These are phyloP conservation scores for Tetradesmus obliquus DNA, from an alignment of 139 green algal species.

Conservation along the genomic window DNA sequence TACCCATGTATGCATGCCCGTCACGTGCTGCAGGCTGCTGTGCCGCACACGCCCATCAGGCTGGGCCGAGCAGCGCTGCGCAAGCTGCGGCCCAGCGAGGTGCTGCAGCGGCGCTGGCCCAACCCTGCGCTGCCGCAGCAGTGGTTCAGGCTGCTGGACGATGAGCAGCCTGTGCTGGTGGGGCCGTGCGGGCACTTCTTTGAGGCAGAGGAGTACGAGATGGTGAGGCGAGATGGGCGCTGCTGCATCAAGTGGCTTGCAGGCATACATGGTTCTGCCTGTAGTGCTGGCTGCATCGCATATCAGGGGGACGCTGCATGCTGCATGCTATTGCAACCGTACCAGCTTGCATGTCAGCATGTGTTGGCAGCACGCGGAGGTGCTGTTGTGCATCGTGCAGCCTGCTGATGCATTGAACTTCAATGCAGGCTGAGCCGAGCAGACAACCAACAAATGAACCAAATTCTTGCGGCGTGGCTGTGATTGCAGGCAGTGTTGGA, in stretches of 20 bases:
- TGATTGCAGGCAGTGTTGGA: slow-evolving; percentile 54
- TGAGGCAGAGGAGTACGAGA: slow-evolving; percentile 84
- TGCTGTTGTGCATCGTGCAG: neutral
- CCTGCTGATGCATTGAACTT: neutral
- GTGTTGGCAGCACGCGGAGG: too few species aligned
- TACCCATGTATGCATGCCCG: neutral
- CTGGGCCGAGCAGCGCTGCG: slow-evolving; percentile 67
- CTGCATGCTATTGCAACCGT: neutral
- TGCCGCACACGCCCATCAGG: slow-evolving; percentile 72
- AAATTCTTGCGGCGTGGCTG: too few species aligned
- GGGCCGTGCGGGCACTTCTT: slow-evolving; percentile 83
- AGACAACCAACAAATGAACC: neutral
- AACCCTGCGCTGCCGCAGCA: slow-evolving; percentile 59
- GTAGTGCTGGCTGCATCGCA: neutral
- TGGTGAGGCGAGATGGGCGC: slow-evolving; percentile 53
- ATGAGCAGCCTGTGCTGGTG: slow-evolving; percentile 69
- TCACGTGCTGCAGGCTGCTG: slow-evolving; percentile 36
- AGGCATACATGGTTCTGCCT: neutral
- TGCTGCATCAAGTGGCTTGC: neutral
- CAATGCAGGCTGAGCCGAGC: neutral
- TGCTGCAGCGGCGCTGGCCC: slow-evolving; percentile 71
- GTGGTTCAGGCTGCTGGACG: slow-evolving; percentile 85
- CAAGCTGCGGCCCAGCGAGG: slow-evolving; percentile 60
- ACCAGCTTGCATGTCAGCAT: neutral
- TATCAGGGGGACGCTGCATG: neutral